A percentile compares a stretch with the other conserved stretches of the same genome.
Evolutionary conservation across 2,329 filamentous ascomycete genomes (phyloP).

Genomic region (Mollisia scopiformis): DNA sequence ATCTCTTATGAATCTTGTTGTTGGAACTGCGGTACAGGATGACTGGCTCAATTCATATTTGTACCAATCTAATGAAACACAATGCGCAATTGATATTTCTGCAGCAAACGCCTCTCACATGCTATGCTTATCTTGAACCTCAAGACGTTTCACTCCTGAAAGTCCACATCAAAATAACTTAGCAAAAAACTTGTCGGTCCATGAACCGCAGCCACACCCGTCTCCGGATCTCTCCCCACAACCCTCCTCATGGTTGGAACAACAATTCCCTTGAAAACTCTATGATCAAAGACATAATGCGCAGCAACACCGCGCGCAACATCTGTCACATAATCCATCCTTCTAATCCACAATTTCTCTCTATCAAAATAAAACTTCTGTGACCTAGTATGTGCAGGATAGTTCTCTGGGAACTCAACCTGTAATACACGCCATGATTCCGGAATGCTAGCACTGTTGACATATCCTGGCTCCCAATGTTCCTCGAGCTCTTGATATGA

Average conservation of each 20-base stretch:
- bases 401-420: neutral
- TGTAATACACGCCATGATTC: neutral
- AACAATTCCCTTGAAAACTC: neutral
- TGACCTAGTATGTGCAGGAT: neutral
- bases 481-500: neutral
- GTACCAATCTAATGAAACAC: no score
- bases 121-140: no score
- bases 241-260: neutral
- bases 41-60: no score
- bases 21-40: neutral
- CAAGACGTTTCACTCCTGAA: neutral
- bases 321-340: neutral
- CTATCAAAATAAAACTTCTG: neutral
- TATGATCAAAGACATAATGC: neutral
- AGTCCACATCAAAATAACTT: neutral
- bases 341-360: neutral
- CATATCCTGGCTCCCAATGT: neutral
- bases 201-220: neutral
- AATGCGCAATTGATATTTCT: no score
- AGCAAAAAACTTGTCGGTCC: neutral
- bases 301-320: neutral
- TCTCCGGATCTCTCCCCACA: neutral
- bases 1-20: neutral
- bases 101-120: no score
- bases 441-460: neutral